Conservation (phyloP, 345 rosid species). For the Streptanthus diversifolius region DNA sequence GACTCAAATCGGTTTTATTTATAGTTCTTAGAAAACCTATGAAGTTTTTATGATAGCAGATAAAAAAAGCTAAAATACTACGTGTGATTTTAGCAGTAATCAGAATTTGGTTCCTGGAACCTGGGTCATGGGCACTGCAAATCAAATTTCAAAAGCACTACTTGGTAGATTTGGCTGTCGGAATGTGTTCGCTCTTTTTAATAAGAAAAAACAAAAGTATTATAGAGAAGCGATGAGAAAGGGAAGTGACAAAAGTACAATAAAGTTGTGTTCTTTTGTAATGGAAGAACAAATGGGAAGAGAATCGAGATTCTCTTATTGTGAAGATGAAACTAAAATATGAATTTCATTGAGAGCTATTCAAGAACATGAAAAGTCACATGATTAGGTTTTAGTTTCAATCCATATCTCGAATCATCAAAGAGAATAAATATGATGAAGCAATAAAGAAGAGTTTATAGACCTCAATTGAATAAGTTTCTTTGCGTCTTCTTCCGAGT, state of each 20-base stretch:
- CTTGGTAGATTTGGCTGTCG: no score
- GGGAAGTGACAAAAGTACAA: not conserved
- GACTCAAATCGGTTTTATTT: not conserved
- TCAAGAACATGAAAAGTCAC: slow-evolving; percentile 22
- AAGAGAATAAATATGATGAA: not conserved
- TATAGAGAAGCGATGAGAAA: no score
- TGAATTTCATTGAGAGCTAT: not conserved
- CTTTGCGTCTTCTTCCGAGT: slow-evolving; percentile 85
- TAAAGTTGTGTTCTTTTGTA: not conserved
- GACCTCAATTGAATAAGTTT: slow-evolving; percentile 40
- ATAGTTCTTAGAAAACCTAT: not conserved
- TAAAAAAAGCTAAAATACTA: not conserved
- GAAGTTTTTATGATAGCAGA: not conserved
- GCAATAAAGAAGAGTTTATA: not conserved
- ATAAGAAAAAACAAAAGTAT: no score
- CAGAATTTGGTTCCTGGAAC: not conserved
- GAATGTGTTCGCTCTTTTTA: no score
- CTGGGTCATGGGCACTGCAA: no score
- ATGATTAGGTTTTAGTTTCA: not conserved
- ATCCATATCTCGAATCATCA: not conserved
- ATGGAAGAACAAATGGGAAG: not conserved
- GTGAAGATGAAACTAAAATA: not conserved
- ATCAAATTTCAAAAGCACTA: no score
- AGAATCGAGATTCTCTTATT: not conserved
- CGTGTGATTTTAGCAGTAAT: not conserved